Percentiles rank a stretch among this genome's conserved stretches.
Evolutionary conservation across 2,329 filamentous ascomycete species (phyloP).

Genomic region (Thermothelomyces thermophilus): DNA sequence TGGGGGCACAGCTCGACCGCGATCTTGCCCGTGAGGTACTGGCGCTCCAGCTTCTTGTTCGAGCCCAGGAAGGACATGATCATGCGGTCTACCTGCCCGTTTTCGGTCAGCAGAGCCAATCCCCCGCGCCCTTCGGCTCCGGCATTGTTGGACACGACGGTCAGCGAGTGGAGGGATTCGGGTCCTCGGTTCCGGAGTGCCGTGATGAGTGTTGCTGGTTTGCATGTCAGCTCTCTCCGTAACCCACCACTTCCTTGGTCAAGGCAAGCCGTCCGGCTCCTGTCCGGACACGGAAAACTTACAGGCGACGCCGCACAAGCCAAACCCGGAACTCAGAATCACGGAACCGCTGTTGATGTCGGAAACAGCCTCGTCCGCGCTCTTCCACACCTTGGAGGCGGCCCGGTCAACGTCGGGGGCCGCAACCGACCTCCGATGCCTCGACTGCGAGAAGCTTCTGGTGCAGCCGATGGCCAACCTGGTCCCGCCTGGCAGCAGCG

Average conservation of each 20-base stretch:
- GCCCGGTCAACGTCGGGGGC: conserved; percentile 24
- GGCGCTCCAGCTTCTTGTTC: conserved; percentile 69
- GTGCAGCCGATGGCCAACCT: not conserved
- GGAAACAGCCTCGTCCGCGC: conserved; percentile 61
- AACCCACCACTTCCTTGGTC: too few relatives aligned
- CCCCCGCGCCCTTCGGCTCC: conserved; percentile 63
- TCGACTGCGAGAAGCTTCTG: conserved; percentile 19
- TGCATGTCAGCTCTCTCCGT: too few relatives aligned
- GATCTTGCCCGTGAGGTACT: conserved; percentile 68
- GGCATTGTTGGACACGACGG: conserved; percentile 76
- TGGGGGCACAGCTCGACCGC: conserved; percentile 72
- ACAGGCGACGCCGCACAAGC: conserved; percentile 71
- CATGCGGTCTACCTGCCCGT: conserved; percentile 64
- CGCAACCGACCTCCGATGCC: conserved; percentile 14
- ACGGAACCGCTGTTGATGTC: conserved; percentile 65
- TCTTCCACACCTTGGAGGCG: conserved; percentile 43
- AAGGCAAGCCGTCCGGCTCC: too few relatives aligned
- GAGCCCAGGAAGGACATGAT: conserved; percentile 70
- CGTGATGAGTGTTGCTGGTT: conserved; percentile 56
- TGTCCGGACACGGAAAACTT: too few relatives aligned
- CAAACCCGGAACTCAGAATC: conserved; percentile 71
- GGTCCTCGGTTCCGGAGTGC: conserved; percentile 56
- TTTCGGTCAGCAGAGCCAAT: conserved; percentile 59
- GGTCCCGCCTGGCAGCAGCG: not conserved
- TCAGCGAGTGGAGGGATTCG: conserved; percentile 59